Conservation (phyloP, 2,329 filamentous ascomycete genomes). For the Colletotrichum navitas region DNA sequence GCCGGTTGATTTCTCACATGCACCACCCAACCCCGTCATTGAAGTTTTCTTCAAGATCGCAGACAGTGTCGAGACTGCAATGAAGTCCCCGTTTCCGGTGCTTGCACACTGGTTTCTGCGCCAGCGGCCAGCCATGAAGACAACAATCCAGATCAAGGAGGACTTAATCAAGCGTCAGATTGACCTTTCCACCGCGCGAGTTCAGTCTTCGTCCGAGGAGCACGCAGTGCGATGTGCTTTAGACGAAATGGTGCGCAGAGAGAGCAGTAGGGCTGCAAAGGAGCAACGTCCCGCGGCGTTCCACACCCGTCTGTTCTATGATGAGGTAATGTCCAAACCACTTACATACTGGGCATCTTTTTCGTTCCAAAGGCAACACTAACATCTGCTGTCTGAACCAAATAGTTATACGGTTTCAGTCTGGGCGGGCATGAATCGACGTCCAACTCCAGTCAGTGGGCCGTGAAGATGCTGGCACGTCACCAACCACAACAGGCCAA, state of each 20-base stretch:
- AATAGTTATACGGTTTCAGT: conserved; percentile 47
- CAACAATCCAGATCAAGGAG: conserved; percentile 22
- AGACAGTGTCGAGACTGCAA: conserved; percentile 29
- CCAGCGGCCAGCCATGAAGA: conserved; percentile 11
- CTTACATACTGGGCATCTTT: rapidly evolving
- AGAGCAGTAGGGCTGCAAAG: conserved; percentile 8
- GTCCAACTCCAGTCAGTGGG: conserved; percentile 45
- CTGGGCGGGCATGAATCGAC: conserved; percentile 49
- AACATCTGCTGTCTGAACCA: background rate
- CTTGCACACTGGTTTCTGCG: conserved; percentile 31
- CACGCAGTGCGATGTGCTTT: conserved; percentile 20
- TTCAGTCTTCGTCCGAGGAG: background rate
- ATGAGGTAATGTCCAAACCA: conserved; percentile 48
- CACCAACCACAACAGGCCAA: conserved; percentile 46
- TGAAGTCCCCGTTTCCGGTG: conserved; percentile 34
- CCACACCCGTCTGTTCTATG: conserved; percentile 47
- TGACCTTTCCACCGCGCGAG: conserved; percentile 16
- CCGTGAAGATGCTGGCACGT: conserved; percentile 43
- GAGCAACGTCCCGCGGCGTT: conserved; percentile 7
- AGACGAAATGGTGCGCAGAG: conserved; percentile 37
- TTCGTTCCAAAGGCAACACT: background rate
- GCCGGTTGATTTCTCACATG: conserved; percentile 8
- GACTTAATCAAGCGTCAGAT: conserved; percentile 15
- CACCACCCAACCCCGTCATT: conserved; percentile 15
- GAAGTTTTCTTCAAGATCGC: conserved; percentile 24